Base-by-base conservation (phyloP, 2,329 filamentous ascomycete species). In the Pseudogymnoascus sp. region DNA sequence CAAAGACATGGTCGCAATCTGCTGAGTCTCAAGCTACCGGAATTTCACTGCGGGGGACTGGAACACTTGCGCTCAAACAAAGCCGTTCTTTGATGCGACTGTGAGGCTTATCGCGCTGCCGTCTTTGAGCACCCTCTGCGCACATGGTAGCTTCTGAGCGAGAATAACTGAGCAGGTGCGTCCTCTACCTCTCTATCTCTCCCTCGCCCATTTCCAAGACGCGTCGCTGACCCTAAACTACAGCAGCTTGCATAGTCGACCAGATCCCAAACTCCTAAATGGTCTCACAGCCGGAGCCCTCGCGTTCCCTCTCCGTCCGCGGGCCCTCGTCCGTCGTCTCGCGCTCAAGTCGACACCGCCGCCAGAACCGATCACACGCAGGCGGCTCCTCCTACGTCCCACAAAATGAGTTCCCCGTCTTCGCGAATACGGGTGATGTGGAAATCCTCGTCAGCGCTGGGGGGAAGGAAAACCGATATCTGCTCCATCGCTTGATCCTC, bases 391-490 rank as follows among this genome's bases (percentile, higher is more conserved):
- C 84, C 16, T 86, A 88, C 71, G 77, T 85, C 23, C 84, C 89
- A 42, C 89, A 90, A 72, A 97, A 97, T 73, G 92, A 97, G 73
- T 97, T 97, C 69, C 93, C 93, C 22, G 79, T 95, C 72, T 97
- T 97, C 75, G 87, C 86, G 59, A 88, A 92, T 69, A 93, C 90
- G 38, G 93, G 93, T 71, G 92, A 97, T 75, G 91, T 97, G 70
- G 93, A 97, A 76, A 92, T 97, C 66, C 72, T 93, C 62, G 84
- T 97, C 70, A 83, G 82, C 71, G 82, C 84, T 12, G 83, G 88
- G 61, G 58, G 84, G 65, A 85, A 86, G 71, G 89, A 94, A 75
- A 90, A 91, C 72, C 83, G 89, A 65, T 97, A 97, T 73, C 81
- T 97, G 55, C 81, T 97, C 62, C 93, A 97, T 76, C 83, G 87